Evolutionary conservation across 345 rosid species (phyloP).

Genomic region (Salix exigua): DNA sequence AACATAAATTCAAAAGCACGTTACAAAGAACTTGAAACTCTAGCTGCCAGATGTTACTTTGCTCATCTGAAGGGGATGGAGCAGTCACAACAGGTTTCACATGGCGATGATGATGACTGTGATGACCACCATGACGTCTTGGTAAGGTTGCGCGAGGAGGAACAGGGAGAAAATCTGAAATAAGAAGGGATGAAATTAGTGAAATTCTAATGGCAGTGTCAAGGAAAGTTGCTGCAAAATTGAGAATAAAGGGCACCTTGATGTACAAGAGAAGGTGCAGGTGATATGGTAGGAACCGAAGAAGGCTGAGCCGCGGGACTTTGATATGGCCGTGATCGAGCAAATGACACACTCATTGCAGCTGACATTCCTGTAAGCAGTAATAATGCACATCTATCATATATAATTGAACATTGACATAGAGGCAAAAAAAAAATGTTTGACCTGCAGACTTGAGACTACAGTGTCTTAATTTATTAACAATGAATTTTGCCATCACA

Average conservation of each 20-base stretch:
- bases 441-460: not conserved
- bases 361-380: slow-evolving; percentile 48
- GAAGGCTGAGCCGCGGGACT: slow-evolving; percentile 35
- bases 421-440: not conserved
- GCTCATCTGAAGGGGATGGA: slow-evolving; percentile 62
- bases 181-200: slow-evolving; percentile 19
- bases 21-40: not conserved
- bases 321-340: slow-evolving; percentile 32
- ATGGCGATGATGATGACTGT: slow-evolving; percentile 44
- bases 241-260: slow-evolving; percentile 32
- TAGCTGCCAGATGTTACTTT: slow-evolving; percentile 38
- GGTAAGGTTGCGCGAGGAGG: slow-evolving; percentile 37
- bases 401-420: not conserved
- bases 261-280: slow-evolving; percentile 49
- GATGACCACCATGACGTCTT: slow-evolving; percentile 40
- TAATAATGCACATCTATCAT: not conserved
- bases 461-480: not conserved
- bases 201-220: slow-evolving; percentile 7
- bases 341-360: slow-evolving; percentile 39
- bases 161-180: slow-evolving; percentile 40
- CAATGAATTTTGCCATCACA: not conserved
- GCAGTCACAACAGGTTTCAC: slow-evolving; percentile 47
- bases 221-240: not conserved
- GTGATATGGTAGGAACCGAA: slow-evolving; percentile 31
- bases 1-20: slow-evolving; percentile 12